phyloP scores from a whole-genome alignment of 2,329 filamentous ascomycete genomes.

The Aspergillus fischeri region DNA sequence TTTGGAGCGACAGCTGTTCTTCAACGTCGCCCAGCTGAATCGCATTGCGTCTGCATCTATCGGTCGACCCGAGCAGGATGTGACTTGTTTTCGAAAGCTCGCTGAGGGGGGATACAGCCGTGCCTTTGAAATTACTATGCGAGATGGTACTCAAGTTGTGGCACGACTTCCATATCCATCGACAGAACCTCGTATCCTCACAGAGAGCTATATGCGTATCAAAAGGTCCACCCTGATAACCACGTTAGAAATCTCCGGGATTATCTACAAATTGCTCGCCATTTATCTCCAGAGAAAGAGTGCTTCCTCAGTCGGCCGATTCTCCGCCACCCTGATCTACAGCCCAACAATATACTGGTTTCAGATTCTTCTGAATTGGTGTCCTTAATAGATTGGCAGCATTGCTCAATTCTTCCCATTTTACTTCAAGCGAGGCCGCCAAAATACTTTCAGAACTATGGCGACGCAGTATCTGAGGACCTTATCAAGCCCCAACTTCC shows the following conservation, averaged over 20 bases:
- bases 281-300: neutral
- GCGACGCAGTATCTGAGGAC: slow-evolving; percentile 19
- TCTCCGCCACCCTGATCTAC: slow-evolving; percentile 21
- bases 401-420: slow-evolving; percentile 23
- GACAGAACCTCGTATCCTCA: slow-evolving; percentile 20
- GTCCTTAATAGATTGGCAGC: slow-evolving; percentile 24
- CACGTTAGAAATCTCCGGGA: neutral
- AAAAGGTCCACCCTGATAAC: neutral
- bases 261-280: neutral
- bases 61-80: slow-evolving; percentile 2
- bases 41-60: slow-evolving; percentile 10
- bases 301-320: slow-evolving; percentile 9
- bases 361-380: slow-evolving; percentile 17
- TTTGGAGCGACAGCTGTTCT: too few species aligned
- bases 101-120: slow-evolving; percentile 29
- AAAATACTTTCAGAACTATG: slow-evolving; percentile 28
- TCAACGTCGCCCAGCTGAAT: neutral
- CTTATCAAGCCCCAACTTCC: slow-evolving; percentile 13
- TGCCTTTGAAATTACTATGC: slow-evolving; percentile 19
- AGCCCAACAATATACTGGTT: slow-evolving; percentile 29
- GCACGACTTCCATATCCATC: slow-evolving; percentile 22
- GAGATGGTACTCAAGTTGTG: slow-evolving; percentile 18
- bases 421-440: slow-evolving; percentile 26
- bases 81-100: slow-evolving; percentile 15
- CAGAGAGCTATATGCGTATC: neutral